phyloP scores from a whole-genome alignment of 2,329 filamentous ascomycete species.

The Trichoderma gracile region DNA sequence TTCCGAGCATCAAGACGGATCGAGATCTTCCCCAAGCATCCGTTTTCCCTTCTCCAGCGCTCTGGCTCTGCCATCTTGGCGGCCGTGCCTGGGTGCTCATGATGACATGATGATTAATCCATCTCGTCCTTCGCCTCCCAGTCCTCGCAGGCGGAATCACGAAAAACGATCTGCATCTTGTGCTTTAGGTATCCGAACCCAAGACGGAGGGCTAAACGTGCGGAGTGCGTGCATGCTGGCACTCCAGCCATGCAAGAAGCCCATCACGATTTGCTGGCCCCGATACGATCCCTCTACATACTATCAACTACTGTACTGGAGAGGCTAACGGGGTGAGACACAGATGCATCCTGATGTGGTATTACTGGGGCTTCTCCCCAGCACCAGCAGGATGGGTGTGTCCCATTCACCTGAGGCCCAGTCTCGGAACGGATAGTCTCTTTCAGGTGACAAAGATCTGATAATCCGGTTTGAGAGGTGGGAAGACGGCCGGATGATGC shows the following conservation, averaged over 20 bases:
- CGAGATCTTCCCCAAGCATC: slow-evolving; percentile 6
- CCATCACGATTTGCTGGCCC: neutral
- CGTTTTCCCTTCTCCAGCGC: neutral
- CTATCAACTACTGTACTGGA: too few species aligned
- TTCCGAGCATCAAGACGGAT: slow-evolving; percentile 10
- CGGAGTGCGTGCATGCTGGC: neutral
- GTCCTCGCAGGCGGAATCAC: neutral
- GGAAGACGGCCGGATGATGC: neutral
- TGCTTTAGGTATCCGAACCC: slow-evolving; percentile 9
- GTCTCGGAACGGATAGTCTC: too few species aligned
- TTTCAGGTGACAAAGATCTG: neutral
- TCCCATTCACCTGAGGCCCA: too few species aligned
- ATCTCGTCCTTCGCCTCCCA: neutral
- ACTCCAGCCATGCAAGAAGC: neutral
- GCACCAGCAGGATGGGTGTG: too few species aligned
- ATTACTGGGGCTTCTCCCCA: too few species aligned
- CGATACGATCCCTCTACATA: neutral
- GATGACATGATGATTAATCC: slow-evolving; percentile 20
- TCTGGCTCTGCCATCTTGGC: neutral
- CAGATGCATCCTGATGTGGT: too few species aligned
- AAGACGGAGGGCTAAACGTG: neutral
- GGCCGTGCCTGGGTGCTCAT: slow-evolving; percentile 7
- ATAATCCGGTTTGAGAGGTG: slow-evolving; percentile 5
- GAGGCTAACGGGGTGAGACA: neutral
- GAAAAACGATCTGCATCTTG: neutral